These are phyloP conservation scores for Cairneyella variabilis DNA, from an alignment of 495 filamentous ascomycete genomes.

Conservation along the genomic window DNA sequence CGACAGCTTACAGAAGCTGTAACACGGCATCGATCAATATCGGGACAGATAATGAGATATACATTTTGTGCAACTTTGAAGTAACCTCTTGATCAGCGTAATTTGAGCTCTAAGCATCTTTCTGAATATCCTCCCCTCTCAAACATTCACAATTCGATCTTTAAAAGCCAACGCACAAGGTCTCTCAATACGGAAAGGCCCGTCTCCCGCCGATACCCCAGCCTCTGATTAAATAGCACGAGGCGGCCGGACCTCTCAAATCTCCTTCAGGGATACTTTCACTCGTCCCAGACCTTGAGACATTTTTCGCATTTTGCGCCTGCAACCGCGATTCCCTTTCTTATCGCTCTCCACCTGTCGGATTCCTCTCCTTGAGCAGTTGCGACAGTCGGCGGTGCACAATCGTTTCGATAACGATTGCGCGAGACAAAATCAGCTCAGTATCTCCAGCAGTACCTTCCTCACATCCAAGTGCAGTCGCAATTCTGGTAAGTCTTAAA, in stretches of 20 bases:
- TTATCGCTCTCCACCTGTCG: constrained; percentile 9
- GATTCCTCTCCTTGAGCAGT: background rate
- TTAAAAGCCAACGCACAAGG: background rate
- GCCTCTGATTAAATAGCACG: constrained; percentile 8
- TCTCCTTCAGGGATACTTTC: constrained; percentile 10
- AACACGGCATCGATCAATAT: too few relatives aligned
- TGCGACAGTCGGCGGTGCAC: background rate
- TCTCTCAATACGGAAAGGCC: background rate
- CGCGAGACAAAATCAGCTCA: constrained; percentile 6
- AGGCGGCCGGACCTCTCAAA: constrained; percentile 2
- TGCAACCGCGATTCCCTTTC: constrained; percentile 3
- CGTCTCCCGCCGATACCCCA: constrained; percentile 2
- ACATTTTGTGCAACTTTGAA: too few relatives aligned
- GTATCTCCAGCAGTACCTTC: background rate
- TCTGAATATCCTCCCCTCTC: too few relatives aligned
- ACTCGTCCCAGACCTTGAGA: constrained; percentile 6
- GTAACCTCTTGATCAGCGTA: too few relatives aligned
- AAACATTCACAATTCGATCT: too few relatives aligned
- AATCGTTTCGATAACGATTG: constrained; percentile 10
- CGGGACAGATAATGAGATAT: too few relatives aligned
- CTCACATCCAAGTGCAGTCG: background rate
- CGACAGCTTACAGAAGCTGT: too few relatives aligned
- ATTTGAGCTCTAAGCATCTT: too few relatives aligned
- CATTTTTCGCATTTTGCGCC: constrained; percentile 2
- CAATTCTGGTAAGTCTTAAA: background rate